Evolutionary conservation across 225 moss, liverwort and hornwort genomes (phyloP).

Genomic region (Physcomitrium patens): DNA sequence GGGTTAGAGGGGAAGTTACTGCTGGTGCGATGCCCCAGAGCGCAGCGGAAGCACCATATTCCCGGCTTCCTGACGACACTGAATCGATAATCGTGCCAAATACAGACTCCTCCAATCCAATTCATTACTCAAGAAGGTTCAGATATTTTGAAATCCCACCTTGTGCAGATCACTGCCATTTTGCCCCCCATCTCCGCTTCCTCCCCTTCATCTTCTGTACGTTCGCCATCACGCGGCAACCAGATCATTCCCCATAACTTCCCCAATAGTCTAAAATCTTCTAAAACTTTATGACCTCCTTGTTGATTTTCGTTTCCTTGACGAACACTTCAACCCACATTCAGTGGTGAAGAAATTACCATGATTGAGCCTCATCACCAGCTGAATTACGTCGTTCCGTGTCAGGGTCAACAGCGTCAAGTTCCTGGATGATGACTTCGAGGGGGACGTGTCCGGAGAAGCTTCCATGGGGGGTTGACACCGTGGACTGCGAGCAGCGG

Average conservation of each 20-base stretch:
- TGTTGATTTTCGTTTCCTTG: conserved; percentile 13
- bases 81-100: neutral
- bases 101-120: neutral
- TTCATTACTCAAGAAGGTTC: neutral
- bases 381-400: neutral
- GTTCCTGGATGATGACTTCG: neutral
- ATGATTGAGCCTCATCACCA: neutral
- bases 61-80: too few relatives aligned
- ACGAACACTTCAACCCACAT: conserved; percentile 6
- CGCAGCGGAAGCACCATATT: too few relatives aligned
- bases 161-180: neutral
- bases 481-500: neutral
- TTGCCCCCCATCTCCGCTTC: too few relatives aligned
- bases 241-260: conserved; percentile 11
- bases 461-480: conserved; percentile 24
- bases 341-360: conserved; percentile 13
- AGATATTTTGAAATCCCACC: neutral
- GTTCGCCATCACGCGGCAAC: neutral
- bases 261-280: neutral
- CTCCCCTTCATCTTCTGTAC: too few relatives aligned
- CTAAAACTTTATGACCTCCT: neutral
- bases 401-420: neutral
- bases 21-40: neutral
- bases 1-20: neutral
- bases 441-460: neutral